phyloP scores from a whole-genome alignment of 2,329 filamentous ascomycete species.

The Paradendryphiella salina region DNA sequence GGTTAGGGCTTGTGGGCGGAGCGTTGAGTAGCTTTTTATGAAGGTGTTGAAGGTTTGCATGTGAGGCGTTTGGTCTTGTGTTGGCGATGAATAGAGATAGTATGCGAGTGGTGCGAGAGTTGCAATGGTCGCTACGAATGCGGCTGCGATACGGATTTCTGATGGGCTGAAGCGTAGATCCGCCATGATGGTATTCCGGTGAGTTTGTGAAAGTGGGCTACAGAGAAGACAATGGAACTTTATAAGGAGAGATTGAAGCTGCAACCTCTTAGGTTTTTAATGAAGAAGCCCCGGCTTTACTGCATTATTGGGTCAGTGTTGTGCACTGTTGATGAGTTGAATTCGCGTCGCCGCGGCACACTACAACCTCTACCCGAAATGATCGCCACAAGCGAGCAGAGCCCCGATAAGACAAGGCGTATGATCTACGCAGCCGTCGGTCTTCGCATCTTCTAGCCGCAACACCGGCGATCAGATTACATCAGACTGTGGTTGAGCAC shows the following conservation, averaged over 20 bases:
- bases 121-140: conserved; percentile 22
- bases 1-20: conserved; percentile 47
- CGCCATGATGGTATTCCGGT: conserved; percentile 13
- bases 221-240: neutral
- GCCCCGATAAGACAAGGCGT: neutral
- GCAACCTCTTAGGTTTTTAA: neutral
- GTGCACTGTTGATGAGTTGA: neutral
- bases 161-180: conserved; percentile 19
- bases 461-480: conserved; percentile 5
- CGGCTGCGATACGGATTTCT: conserved; percentile 26
- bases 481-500: neutral
- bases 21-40: conserved; percentile 49
- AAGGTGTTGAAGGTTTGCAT: conserved; percentile 38
- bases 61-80: conserved; percentile 23
- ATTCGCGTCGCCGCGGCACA: neutral
- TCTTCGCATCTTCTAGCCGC: neutral
- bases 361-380: conserved; percentile 5
- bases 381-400: neutral
- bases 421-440: conserved; percentile 2
- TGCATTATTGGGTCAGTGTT: neutral
- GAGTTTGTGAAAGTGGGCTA: too few relatives aligned
- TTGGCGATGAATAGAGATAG: conserved; percentile 14
- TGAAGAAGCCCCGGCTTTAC: neutral
- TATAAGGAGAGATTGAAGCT: neutral
- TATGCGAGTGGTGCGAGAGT: conserved; percentile 22